Evolutionary conservation across 345 rosid genomes (phyloP).

Genomic region (Brassica nigra): DNA sequence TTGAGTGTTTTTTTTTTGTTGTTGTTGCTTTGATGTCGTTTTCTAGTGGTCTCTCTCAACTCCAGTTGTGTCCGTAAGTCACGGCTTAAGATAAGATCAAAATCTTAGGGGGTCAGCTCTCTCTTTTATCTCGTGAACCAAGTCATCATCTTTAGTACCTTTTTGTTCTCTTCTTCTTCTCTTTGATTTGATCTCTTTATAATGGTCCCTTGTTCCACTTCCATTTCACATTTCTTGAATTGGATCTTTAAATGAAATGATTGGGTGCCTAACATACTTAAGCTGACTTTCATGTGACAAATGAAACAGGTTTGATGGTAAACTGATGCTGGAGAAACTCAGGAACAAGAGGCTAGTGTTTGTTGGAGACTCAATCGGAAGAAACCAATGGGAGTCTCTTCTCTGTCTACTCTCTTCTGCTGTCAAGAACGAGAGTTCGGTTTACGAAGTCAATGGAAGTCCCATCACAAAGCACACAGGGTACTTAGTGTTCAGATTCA

Average conservation of each 20-base stretch:
- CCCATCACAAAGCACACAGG: constrained; percentile 92
- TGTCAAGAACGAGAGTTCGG: constrained; percentile 56
- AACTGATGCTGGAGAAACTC: constrained; percentile 63
- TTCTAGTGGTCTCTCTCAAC: constrained; percentile 22
- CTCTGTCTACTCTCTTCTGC: constrained; percentile 81
- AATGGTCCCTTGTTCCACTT: constrained; percentile 32
- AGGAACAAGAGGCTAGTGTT: constrained; percentile 67
- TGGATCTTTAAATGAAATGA: background rate
- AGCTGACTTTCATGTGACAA: background rate
- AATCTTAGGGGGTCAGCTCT: constrained; percentile 1
- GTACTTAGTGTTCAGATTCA: constrained; percentile 65
- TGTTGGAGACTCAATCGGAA: constrained; percentile 92
- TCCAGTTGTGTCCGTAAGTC: constrained; percentile 30
- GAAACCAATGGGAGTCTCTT: constrained; percentile 97
- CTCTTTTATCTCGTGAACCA: constrained; percentile 29
- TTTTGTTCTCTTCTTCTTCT: constrained; percentile 33
- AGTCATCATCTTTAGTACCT: constrained; percentile 16
- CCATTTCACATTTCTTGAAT: background rate
- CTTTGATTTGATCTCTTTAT: constrained; percentile 14
- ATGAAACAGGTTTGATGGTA: constrained; percentile 69
- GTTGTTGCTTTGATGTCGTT: constrained; percentile 34
- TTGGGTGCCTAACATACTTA: no score
- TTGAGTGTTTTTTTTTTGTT: background rate
- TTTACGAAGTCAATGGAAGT: constrained; percentile 71
- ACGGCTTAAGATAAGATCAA: constrained; percentile 35